These are phyloP conservation scores for Neurospora sp. DNA, from an alignment of 495 filamentous ascomycete species.

Conservation along the genomic window DNA sequence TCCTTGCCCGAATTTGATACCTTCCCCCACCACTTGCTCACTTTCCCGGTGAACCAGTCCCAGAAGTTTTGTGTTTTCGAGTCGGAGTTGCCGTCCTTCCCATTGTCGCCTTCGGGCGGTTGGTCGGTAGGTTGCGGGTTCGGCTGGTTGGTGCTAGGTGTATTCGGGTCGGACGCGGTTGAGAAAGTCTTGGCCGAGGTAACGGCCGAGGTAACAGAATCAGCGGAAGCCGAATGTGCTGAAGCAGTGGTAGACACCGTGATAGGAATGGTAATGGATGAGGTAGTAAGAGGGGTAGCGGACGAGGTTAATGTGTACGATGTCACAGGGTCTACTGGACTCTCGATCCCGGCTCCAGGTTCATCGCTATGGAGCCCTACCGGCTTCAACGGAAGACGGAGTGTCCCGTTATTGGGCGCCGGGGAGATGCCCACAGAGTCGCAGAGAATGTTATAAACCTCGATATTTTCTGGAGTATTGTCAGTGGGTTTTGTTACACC, in stretches of 20 bases:
- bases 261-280: neutral
- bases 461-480: conserved; percentile 63
- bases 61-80: conserved; percentile 25
- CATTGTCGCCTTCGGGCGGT: conserved; percentile 1
- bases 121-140: conserved; percentile 9
- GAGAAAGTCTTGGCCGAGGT: neutral
- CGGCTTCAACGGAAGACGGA: conserved; percentile 65
- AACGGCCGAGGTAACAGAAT: neutral
- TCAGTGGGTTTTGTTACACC: conserved; percentile 10
- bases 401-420: conserved; percentile 74
- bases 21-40: conserved; percentile 30
- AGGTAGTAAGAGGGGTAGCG: neutral
- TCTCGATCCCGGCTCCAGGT: conserved; percentile 17
- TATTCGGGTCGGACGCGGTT: neutral
- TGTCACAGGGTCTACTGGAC: conserved; percentile 24
- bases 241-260: neutral
- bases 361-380: conserved; percentile 49
- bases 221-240: conserved; percentile 1
- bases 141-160: conserved; percentile 10
- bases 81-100: neutral
- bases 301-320: conserved; percentile 4
- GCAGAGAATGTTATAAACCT: conserved; percentile 92
- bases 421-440: conserved; percentile 64
- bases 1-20: conserved; percentile 15
- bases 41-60: conserved; percentile 41